Percentiles rank a stretch among this genome's conserved stretches.
These are phyloP conservation scores for Bipolaris victoriae DNA, from an alignment of 2,329 filamentous ascomycete genomes.

Conservation along the genomic window DNA sequence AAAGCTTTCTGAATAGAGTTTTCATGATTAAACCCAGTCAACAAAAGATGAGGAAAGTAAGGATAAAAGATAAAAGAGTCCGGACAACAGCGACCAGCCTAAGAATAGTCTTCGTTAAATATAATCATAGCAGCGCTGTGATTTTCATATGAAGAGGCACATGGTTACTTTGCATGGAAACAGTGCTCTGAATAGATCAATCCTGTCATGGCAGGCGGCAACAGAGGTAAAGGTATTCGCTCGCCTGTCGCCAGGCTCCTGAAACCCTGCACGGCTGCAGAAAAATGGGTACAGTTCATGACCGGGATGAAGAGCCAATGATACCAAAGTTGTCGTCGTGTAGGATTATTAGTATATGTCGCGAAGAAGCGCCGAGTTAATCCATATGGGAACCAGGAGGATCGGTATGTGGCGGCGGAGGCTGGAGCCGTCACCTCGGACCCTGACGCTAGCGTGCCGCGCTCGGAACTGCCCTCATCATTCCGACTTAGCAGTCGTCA, in stretches of 20 bases:
- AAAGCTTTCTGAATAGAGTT: background rate
- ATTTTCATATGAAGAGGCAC: background rate
- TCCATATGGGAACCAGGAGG: background rate
- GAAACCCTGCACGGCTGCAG: background rate
- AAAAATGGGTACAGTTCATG: background rate
- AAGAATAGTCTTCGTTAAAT: background rate
- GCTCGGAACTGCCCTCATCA: constrained; percentile 5
- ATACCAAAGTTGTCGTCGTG: background rate
- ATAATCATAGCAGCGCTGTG: background rate
- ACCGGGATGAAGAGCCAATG: background rate
- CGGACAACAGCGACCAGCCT: no score
- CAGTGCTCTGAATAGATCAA: background rate
- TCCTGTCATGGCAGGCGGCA: background rate
- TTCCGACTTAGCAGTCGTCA: constrained; percentile 23
- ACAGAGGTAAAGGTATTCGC: background rate
- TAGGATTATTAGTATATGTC: background rate
- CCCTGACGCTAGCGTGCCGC: constrained; percentile 14
- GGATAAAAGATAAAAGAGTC: background rate
- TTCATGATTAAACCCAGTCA: background rate
- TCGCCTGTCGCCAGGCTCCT: no score
- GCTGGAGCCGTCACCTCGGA: constrained; percentile 8
- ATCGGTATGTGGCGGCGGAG: background rate
- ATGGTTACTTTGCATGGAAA: no score
- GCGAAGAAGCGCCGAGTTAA: background rate
- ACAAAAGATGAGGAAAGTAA: background rate